phyloP scores from a whole-genome alignment of 495 filamentous ascomycete species.

The Platismatia glauca region DNA sequence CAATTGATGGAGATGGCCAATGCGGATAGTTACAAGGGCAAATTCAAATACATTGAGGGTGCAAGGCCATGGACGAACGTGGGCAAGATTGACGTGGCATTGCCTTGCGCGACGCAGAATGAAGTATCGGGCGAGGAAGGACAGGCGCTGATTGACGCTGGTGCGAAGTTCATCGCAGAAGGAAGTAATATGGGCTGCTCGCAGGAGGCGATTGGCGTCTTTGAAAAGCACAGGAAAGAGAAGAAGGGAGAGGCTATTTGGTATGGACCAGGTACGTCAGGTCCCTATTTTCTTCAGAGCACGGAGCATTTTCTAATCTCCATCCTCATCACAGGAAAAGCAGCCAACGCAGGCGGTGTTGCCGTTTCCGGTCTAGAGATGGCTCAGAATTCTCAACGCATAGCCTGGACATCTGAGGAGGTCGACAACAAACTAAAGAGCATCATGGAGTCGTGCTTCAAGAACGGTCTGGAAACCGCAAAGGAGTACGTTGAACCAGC shows the following conservation, averaged over 20 bases:
- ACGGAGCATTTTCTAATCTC: background rate
- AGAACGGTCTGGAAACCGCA: conserved; percentile 81
- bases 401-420: conserved; percentile 78
- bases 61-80: conserved; percentile 87
- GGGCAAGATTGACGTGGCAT: conserved; percentile 78
- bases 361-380: conserved; percentile 97
- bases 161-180: conserved; percentile 84
- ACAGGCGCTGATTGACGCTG: conserved; percentile 63
- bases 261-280: conserved; percentile 78
- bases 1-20: conserved; percentile 59
- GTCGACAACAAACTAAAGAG: conserved; percentile 85
- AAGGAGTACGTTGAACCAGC: conserved; percentile 69
- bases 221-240: conserved; percentile 69
- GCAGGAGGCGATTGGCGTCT: conserved; percentile 87
- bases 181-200: conserved; percentile 99
- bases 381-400: conserved; percentile 89
- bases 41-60: conserved; percentile 81
- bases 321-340: conserved; percentile 45
- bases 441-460: conserved; percentile 93
- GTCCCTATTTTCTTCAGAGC: background rate
- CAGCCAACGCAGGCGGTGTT: conserved; percentile 95
- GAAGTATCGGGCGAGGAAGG: conserved; percentile 90
- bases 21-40: conserved; percentile 43
- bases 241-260: conserved; percentile 71
- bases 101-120: conserved; percentile 94